Evolutionary conservation across 345 rosid genomes (phyloP), one percentile per base, ranked within the genome.

Genomic region (Pugionium dolabratum): DNA sequence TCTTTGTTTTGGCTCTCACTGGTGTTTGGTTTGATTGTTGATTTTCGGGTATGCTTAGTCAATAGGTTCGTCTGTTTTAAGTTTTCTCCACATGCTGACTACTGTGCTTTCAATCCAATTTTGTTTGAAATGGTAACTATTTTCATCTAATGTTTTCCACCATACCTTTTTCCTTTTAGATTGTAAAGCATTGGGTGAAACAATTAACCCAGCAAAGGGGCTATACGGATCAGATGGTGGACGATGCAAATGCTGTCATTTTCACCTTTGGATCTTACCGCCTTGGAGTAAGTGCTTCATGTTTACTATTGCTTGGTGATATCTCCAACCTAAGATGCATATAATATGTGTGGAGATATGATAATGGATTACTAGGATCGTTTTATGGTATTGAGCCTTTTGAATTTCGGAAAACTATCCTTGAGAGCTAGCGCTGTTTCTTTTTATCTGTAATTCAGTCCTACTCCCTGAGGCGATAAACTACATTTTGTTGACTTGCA

Each of bases 201-300:
- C 89, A 83, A 59, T 65, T 88, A 18, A 86, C 97, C 9, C 79
- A 78, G 35, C 65, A 79, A 39, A 83, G 85, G 60, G 95, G 97
- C 7, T 90, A 84, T 64, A 76, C 92, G 0, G 96, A 94, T 69
- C 95, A 90, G 71, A 86, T 84, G 94, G 95, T 90, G 70, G 97
- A 94, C 62, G 94, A 90, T 66, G 97, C 97, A 6, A 90, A 88
- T 83, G 96, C 95, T 41, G 79, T 88, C 11, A 81, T 94, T 73
- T 86, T 85, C 53, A 94, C 99, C 61, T 90, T 94, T 76, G 99
- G 99, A 29, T 94, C 99, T 73, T 94, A 90, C 71, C 73, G 90
- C 3, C 86, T 90, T 53, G 97, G 98, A 74, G 97, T 94, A 83
- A 66, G 94, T 71, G 56, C 9, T 53, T 6, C 62, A 31, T 62